Base-by-base conservation (phyloP, 345 rosid genomes). In the Corchorus capsularis region DNA sequence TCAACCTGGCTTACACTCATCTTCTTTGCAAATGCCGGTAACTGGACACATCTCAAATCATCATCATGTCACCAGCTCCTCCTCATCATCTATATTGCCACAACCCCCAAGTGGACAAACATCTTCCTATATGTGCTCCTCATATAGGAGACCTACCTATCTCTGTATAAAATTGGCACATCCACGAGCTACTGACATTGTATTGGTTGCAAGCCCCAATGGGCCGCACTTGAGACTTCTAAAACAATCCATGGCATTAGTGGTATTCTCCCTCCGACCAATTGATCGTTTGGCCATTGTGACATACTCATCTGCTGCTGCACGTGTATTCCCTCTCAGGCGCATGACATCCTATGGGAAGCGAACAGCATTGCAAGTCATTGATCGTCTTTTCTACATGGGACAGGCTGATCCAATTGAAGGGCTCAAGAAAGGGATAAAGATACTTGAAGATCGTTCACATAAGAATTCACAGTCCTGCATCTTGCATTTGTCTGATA, bases 311-410 rank as follows among this genome's bases (percentile, higher is more conserved):
- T 90, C 96, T 55, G 87, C 92, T 34, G 93, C 94, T 13, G 85
- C 92, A 60, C 92, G 96, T 9, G 90, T 90, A 73, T 93, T 91
- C 73, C 91, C 98, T 13, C 86, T 91, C 59, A 89, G 89, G 82
- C 89, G 98, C 60, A 93, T 93, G 98, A 90, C 97, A 62, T 86
- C 92, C 63, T 86, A 82, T 22, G 98, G 98, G 9, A 93, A 90
- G 79, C 85, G 91, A 22, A 82, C 87, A 0, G 98, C 97, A 45
- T 67, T 93, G 47, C 92, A 88, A 78, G 97, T 93, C 45, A 90
- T 93, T 20, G 94, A 93, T 70, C 91, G 94, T 20, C 94, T 93
- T 62, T 91, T 90, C 90, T 90, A 87, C 69, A 84, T 82, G 86
- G 94, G 92, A 19, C 90, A 93, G 71, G 92, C 92, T 0, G 97